Conservation (phyloP, 2,329 filamentous ascomycete species). For the Colletotrichum limetticola region DNA sequence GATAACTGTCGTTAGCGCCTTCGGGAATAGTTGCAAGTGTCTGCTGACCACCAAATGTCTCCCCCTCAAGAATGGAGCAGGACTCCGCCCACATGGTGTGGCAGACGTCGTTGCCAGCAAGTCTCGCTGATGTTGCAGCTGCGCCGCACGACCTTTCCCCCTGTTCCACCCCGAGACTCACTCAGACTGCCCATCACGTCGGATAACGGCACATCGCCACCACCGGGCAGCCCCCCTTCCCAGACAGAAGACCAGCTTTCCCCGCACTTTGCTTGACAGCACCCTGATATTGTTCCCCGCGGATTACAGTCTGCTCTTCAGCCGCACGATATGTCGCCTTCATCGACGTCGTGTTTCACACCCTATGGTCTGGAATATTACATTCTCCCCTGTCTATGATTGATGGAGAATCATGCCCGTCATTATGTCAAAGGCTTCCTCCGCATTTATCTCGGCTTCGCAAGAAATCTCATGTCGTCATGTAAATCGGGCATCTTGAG, state of each 20-base stretch:
- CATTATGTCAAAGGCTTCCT: background rate
- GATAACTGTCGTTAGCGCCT: background rate
- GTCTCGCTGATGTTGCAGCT: conserved; percentile 13
- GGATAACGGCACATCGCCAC: conserved; percentile 24
- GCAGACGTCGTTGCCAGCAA: background rate
- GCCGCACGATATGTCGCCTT: conserved; percentile 17
- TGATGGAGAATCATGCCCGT: conserved; percentile 14
- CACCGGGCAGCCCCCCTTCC: background rate
- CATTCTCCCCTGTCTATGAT: background rate
- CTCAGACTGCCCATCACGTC: background rate
- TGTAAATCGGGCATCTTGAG: background rate
- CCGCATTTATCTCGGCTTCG: background rate
- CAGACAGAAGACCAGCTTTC: background rate
- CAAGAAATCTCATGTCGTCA: background rate
- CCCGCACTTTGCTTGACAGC: conserved; percentile 7
- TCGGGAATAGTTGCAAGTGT: conserved; percentile 7
- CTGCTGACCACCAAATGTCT: conserved; percentile 19
- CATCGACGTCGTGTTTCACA: background rate
- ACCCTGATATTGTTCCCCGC: background rate
- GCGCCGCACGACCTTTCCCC: conserved; percentile 10
- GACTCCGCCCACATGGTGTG: conserved; percentile 2
- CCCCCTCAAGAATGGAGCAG: conserved; percentile 3
- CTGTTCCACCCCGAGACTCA: background rate
- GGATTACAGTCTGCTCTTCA: background rate
- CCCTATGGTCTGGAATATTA: background rate